Percentiles rank a stretch among this genome's conserved stretches.
These are phyloP conservation scores for Sporormia fimetaria DNA, from an alignment of 495 filamentous ascomycete genomes.

Conservation along the genomic window DNA sequence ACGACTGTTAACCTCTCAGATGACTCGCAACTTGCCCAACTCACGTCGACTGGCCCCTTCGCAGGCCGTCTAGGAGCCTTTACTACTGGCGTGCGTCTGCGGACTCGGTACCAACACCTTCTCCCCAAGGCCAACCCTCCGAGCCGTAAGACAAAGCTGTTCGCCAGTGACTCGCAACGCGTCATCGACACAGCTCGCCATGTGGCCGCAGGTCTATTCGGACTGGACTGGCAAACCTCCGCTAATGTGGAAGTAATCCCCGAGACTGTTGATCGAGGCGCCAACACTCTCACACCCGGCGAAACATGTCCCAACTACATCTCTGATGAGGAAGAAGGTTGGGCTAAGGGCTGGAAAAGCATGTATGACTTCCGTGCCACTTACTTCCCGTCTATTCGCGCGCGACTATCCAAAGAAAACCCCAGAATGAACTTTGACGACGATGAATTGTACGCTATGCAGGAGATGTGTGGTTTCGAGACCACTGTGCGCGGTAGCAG, in stretches of 20 bases:
- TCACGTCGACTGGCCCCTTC: constrained; percentile 49
- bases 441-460: constrained; percentile 47
- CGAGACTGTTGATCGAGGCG: constrained; percentile 39
- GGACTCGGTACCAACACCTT: constrained; percentile 44
- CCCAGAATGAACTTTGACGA: constrained; percentile 33
- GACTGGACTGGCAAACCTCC: constrained; percentile 38
- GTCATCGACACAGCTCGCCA: constrained; percentile 49
- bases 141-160: constrained; percentile 32
- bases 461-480: constrained; percentile 53
- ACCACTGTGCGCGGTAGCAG: constrained; percentile 42
- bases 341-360: constrained; percentile 40
- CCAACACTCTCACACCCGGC: constrained; percentile 48
- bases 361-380: constrained; percentile 38
- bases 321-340: constrained; percentile 38
- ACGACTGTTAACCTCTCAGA: constrained; percentile 4
- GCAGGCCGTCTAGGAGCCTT: constrained; percentile 46
- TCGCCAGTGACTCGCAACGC: constrained; percentile 46
- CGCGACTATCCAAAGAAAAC: constrained; percentile 39
- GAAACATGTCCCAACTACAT: constrained; percentile 46
- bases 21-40: constrained; percentile 39
- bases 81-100: constrained; percentile 45
- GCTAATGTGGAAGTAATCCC: constrained; percentile 43
- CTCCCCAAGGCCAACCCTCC: constrained; percentile 16
- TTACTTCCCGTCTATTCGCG: constrained; percentile 39
- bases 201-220: constrained; percentile 48